These are phyloP conservation scores for Scolecobasidium constrictum DNA, from an alignment of 2,329 filamentous ascomycete genomes.

Conservation along the genomic window DNA sequence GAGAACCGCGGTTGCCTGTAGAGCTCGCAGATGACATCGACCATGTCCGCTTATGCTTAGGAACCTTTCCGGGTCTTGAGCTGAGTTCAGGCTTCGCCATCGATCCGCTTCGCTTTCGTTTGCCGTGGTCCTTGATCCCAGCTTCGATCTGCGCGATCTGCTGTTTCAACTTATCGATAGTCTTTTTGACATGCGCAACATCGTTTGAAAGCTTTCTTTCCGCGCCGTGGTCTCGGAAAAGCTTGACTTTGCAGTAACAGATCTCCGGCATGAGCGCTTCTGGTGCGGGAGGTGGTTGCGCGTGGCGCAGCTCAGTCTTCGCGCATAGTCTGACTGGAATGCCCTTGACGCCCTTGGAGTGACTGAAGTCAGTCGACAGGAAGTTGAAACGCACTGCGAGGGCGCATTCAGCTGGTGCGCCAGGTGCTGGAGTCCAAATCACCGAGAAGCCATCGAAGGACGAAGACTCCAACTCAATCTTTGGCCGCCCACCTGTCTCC, in stretches of 20 bases:
- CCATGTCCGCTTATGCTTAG: conserved; percentile 90
- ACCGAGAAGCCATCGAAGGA: conserved; percentile 94
- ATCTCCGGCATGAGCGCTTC: conserved; percentile 52
- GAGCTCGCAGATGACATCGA: conserved; percentile 68
- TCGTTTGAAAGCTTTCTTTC: conserved; percentile 94
- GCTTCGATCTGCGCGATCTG: conserved; percentile 70
- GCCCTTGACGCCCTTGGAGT: conserved; percentile 96
- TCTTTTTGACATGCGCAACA: conserved; percentile 88
- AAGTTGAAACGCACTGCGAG: conserved; percentile 97
- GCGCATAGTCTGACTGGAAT: conserved; percentile 88
- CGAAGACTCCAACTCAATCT: conserved; percentile 43
- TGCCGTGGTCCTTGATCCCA: conserved; percentile 48
- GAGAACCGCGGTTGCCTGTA: conserved; percentile 27
- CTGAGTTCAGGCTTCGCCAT: conserved; percentile 32
- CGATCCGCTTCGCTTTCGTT: conserved; percentile 48
- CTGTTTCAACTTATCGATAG: conserved; percentile 90
- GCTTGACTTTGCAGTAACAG: conserved; percentile 92
- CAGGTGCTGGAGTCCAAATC: conserved; percentile 67
- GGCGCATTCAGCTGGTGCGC: conserved; percentile 63
- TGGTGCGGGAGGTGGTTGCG: conserved; percentile 28
- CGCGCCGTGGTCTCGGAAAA: conserved; percentile 91
- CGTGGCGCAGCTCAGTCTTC: conserved; percentile 58
- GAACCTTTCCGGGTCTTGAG: conserved; percentile 65
- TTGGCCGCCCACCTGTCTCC: conserved; percentile 35
- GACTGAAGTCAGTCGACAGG: conserved; percentile 94